These are phyloP conservation scores for Cantharellus cinnabarinus DNA, from an alignment of 768 basidiomycete genomes.

Conservation along the genomic window DNA sequence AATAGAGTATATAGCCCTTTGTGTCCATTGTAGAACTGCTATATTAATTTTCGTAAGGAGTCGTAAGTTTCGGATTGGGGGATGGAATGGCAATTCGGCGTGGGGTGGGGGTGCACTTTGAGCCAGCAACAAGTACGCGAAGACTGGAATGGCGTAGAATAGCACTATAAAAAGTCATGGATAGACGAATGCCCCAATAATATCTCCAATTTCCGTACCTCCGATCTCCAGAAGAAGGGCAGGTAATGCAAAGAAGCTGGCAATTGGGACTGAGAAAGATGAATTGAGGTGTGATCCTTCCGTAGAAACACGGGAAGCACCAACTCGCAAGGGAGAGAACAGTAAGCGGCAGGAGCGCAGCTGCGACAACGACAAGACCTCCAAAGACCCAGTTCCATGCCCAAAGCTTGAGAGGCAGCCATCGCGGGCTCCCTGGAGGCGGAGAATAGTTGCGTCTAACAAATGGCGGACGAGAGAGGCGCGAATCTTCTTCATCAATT, in stretches of 20 bases:
- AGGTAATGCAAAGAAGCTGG: not conserved
- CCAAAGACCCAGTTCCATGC: not conserved
- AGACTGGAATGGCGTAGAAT: slow-evolving; percentile 3
- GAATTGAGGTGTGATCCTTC: not conserved
- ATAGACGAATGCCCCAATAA: not conserved
- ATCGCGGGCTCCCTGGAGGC: no score
- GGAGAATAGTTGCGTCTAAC: no score
- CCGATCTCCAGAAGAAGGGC: not conserved
- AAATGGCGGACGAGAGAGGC: no score
- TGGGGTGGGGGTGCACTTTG: slow-evolving; percentile 6
- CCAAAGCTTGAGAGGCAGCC: no score
- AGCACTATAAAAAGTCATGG: not conserved
- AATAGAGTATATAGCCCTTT: not conserved
- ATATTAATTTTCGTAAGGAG: slow-evolving; percentile 3
- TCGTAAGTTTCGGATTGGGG: slow-evolving; percentile 1
- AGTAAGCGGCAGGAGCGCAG: not conserved
- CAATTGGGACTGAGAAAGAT: not conserved
- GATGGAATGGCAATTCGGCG: slow-evolving; percentile 4
- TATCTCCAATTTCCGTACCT: not conserved
- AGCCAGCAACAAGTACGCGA: slow-evolving; percentile 6
- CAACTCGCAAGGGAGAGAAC: not conserved
- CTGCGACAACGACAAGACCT: not conserved
- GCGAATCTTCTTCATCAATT: no score
- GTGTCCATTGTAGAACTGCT: slow-evolving; percentile 1
- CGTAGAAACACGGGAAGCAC: not conserved